phyloP scores from a whole-genome alignment of 495 filamentous ascomycete genomes.

The Hyaloscypha bicolor region DNA sequence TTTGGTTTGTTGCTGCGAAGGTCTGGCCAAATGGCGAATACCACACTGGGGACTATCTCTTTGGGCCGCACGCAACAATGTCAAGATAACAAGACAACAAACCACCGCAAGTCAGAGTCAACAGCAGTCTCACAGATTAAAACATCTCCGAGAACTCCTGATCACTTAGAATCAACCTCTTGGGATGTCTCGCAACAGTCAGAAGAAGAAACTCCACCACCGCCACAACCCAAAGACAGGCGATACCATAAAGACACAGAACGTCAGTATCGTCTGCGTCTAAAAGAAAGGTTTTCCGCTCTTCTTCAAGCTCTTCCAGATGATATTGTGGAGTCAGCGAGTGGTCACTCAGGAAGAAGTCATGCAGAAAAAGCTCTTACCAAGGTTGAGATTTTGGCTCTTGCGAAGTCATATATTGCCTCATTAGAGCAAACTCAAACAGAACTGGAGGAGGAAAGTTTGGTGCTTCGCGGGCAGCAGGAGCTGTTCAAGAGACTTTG shows the following conservation, averaged over 20 bases:
- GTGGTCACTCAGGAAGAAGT: slow-evolving; percentile 28
- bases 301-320: slow-evolving; percentile 42
- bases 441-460: slow-evolving; percentile 36
- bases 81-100: neutral
- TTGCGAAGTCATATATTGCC: slow-evolving; percentile 45
- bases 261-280: slow-evolving; percentile 46
- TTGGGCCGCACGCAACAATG: neutral
- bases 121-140: neutral
- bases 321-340: slow-evolving; percentile 30
- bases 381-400: slow-evolving; percentile 47
- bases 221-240: neutral
- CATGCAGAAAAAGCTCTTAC: slow-evolving; percentile 42
- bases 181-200: neutral
- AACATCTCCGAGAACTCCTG: neutral
- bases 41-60: neutral
- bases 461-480: neutral
- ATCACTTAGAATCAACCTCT: neutral
- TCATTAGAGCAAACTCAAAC: slow-evolving; percentile 41
- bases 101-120: neutral
- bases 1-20: neutral
- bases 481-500: neutral
- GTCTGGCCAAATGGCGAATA: neutral
- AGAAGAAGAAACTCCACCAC: neutral
- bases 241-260: neutral
- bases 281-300: slow-evolving; percentile 48